Base-by-base conservation (phyloP, 768 basidiomycete species). In the Tephrocybe sp. region DNA sequence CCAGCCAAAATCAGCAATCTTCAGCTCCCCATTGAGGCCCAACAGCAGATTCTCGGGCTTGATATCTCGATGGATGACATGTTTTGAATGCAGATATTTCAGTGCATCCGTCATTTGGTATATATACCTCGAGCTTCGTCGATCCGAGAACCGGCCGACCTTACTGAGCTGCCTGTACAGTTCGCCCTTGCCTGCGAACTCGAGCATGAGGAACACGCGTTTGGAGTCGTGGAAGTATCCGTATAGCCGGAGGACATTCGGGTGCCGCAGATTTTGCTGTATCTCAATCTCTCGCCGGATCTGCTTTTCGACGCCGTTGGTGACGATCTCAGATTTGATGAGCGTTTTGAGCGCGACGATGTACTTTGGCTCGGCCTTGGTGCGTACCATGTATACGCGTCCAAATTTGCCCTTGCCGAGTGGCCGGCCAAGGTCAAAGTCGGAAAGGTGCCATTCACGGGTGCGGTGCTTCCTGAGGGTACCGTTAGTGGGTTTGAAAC, bases 1-100 rank as follows among this genome's bases (percentile, higher is more conserved):
- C 96, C 97, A 99, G 9, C 97, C 97, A 68, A 98, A 98, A 68
- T 98, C 96, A 3, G 86, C 97, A 55, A 99, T 96, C 78, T 99
- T 98, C 61, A 99, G 75, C 66, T 98, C 96, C 26, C 96, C 96
- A 62, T 93, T 92, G 61, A 98, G 81, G 4, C 95, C 95, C 10
- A 98, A 74, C 23, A 99, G 79, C 45, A 99, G 70, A 68, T 99
- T 99, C 73, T 99, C 96, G 0, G 97, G 97, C 70, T 99, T 99
- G 72, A 99, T 99, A 62, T 99, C 97, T 32, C 97, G 84, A 68
- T 99, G 97, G 46, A 98, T 99, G 62, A 99, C 94, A 61, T 98
- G 95, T 64, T 98, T 99, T 42, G 77, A 73, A 65, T 99, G 97
- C n/a, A 98, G 78, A 64, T 99, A 99, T 7, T 74, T 76, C 36